Base-by-base conservation (phyloP, 192 early-diverging fungal species). In the Geranomyces michiganensis region DNA sequence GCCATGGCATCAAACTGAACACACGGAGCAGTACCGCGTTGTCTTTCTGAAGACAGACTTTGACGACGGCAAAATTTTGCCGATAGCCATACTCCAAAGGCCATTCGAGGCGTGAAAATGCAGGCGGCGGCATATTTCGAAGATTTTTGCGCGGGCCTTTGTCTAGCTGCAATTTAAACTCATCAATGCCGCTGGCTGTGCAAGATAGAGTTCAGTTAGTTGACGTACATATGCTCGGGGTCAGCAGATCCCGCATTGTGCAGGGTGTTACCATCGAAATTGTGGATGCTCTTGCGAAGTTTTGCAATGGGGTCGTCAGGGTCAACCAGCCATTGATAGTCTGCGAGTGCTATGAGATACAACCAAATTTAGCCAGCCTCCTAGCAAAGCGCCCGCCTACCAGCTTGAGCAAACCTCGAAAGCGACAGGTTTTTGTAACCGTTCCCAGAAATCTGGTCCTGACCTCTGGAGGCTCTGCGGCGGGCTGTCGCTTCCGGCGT, bases 241-340 rank as follows among this genome's bases (percentile, higher is more conserved):
- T n/a, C n/a, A n/a, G n/a, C n/a, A n/a, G n/a, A n/a, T n/a, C n/a
- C n/a, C n/a, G n/a, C n/a, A n/a, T n/a, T n/a, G n/a, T n/a, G n/a
- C n/a, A n/a, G n/a, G n/a, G n/a, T n/a, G n/a, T 51, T 56, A 73
- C 60, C 41, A 56, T 62, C 19, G 0, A 78, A 41, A 15, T 21
- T 67, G n/a, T 76, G 46, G 21, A 90, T 49, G 31, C 73, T 68
- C 36, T 82, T 62, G 33, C 74, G 71, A 29, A 90, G 70, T 58
- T 82, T 51, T n/a, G 59, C 51, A 32, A 87, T 72, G 6, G 81
- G 78, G 48, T 87, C 79, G 0, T 70, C 67, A 24, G 76, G 72
- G 44, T 84, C 74, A n/a, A 82, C 72, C 14, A 82, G 6, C 46
- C 76, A 81, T 66, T 91, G 90, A 70, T 74, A 90, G 70, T 91